A percentile compares a stretch with the other conserved stretches of the same genome.
phyloP scores from a whole-genome alignment of 345 rosid genomes.

The Corchorus capsularis region DNA sequence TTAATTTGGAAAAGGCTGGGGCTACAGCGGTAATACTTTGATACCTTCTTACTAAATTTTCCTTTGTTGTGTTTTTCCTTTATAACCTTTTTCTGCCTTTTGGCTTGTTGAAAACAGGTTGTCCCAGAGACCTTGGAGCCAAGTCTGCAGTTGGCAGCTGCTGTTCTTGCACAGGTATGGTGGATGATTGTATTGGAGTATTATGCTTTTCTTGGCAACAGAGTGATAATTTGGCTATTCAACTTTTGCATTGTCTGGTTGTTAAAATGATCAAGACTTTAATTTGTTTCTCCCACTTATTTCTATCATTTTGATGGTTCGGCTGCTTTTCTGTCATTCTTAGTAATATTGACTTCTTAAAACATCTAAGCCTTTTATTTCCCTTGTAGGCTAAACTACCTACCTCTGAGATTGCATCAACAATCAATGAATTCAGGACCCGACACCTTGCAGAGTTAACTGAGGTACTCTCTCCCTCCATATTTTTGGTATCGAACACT shows the following conservation, averaged over 20 bases:
- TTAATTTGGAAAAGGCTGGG: constrained; percentile 95
- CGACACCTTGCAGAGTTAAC: constrained; percentile 94
- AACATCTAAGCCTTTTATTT: not conserved
- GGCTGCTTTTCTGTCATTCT: not conserved
- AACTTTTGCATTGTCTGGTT: not conserved
- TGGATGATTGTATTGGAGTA: not conserved
- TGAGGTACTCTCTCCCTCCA: constrained; percentile 51
- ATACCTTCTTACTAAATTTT: constrained; percentile 9
- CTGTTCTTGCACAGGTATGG: constrained; percentile 95
- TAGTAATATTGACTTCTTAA: not conserved
- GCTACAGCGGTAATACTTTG: constrained; percentile 81
- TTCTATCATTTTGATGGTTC: not conserved
- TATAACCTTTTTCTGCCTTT: constrained; percentile 1
- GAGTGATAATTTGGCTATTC: constrained; percentile 5
- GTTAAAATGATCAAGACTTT: not conserved
- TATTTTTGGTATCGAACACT: not conserved
- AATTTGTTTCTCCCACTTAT: not conserved
- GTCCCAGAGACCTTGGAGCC: constrained; percentile 99
- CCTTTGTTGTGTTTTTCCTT: not conserved
- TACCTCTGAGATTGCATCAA: constrained; percentile 77
- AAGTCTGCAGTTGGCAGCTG: constrained; percentile 97
- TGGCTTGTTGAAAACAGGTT: constrained; percentile 49
- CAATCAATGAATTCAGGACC: constrained; percentile 89
- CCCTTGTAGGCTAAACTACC: constrained; percentile 82
- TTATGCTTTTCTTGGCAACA: not conserved